phyloP scores from a whole-genome alignment of 163 green algal species.

The Scenedesmus sp. region DNA sequence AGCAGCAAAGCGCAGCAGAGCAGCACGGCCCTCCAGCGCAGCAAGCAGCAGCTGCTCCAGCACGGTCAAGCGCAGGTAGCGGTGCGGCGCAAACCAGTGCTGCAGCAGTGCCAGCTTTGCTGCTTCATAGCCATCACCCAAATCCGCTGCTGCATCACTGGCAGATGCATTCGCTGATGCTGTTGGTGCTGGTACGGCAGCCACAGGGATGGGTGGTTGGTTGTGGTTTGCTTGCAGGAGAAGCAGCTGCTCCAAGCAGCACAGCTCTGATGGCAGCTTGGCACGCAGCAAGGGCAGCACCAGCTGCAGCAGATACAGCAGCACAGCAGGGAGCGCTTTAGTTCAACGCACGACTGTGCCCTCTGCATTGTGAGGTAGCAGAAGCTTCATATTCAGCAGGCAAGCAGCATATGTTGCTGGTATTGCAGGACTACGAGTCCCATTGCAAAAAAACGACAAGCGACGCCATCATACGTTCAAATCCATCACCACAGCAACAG shows the following conservation, averaged over 20 bases:
- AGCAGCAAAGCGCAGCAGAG: not conserved
- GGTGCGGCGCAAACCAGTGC: slow-evolving; percentile 34
- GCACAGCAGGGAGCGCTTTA: not conserved
- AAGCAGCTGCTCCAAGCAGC: slow-evolving; percentile 33
- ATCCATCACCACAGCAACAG: not conserved
- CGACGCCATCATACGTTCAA: not conserved
- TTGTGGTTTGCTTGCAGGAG: slow-evolving; percentile 38
- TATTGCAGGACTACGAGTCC: not conserved
- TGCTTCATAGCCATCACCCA: not conserved
- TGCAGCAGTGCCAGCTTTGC: slow-evolving; percentile 31
- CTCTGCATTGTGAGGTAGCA: too few relatives aligned
- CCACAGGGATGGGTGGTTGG: not conserved
- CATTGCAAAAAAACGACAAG: not conserved
- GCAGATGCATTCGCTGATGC: not conserved
- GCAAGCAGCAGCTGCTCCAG: slow-evolving; percentile 45
- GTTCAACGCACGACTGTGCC: too few relatives aligned
- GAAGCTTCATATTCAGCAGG: not conserved
- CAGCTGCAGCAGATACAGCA: slow-evolving; percentile 1
- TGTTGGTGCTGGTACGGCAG: not conserved
- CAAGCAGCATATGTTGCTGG: not conserved
- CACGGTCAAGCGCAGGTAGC: slow-evolving; percentile 1
- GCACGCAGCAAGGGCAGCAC: slow-evolving; percentile 19
- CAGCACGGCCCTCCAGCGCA: not conserved
- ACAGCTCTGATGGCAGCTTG: slow-evolving; percentile 31
- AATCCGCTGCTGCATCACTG: not conserved